Conservation (phyloP, 2,329 filamentous ascomycete genomes). For the Blumeriella jaapii region DNA sequence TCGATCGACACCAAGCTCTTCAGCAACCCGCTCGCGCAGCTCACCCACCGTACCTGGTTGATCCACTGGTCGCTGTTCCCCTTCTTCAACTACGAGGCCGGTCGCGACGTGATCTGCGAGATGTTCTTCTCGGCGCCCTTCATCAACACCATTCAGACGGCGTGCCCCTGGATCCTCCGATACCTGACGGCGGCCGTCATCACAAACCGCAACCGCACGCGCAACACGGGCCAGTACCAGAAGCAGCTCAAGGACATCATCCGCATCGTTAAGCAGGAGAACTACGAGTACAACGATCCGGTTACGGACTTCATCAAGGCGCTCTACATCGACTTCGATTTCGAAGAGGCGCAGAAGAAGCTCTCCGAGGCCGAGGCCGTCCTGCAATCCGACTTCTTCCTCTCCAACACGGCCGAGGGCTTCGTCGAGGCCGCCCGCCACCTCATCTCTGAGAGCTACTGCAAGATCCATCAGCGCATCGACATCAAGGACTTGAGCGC, state of each 20-base stretch:
- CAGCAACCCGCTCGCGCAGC: constrained; percentile 89
- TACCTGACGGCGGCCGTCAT: constrained; percentile 93
- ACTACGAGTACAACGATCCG: constrained; percentile 94
- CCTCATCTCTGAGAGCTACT: constrained; percentile 97
- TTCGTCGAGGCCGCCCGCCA: constrained; percentile 94
- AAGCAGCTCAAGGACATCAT: constrained; percentile 98
- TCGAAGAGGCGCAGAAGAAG: constrained; percentile 88
- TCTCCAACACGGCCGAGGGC: constrained; percentile 68
- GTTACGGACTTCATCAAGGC: constrained; percentile 95
- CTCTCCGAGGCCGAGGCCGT: constrained; percentile 83
- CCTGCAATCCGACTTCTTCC: constrained; percentile 89
- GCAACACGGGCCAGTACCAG: constrained; percentile 82
- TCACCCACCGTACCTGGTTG: constrained; percentile 92
- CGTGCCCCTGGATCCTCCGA: constrained; percentile 89
- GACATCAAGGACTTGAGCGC: constrained; percentile 94
- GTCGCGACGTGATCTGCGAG: constrained; percentile 83
- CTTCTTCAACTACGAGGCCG: constrained; percentile 93
- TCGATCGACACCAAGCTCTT: constrained; percentile 89
- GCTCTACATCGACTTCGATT: constrained; percentile 91
- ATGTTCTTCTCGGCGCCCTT: constrained; percentile 94
- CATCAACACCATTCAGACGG: constrained; percentile 99
- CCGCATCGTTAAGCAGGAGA: constrained; percentile 90
- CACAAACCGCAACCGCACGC: constrained; percentile 69
- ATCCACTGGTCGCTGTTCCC: constrained; percentile 98
- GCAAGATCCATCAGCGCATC: constrained; percentile 98